Evolutionary conservation across 192 early-diverging fungal genomes (phyloP), one percentile per base, ranked within the genome.

Genomic region (Allomyces javanicus): DNA sequence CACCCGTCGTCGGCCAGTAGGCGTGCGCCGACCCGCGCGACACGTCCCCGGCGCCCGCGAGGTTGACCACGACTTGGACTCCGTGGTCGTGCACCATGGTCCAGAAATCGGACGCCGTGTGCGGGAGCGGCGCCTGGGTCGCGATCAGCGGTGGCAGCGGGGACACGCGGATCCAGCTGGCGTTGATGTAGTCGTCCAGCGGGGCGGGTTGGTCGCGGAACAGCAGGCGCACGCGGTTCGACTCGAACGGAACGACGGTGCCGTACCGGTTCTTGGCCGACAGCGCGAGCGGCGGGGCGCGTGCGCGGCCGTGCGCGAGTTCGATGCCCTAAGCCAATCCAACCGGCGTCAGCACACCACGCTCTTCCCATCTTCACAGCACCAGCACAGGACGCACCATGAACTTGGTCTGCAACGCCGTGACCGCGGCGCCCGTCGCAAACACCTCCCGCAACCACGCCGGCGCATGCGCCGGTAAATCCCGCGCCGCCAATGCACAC

Each of bases 231-330:
- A 83, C 76, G 19, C 81, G 69, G 66, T 61, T 73, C 14, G 65
- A 23, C 63, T 81, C 79, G 68, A 71, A 83, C 22, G 81, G 81
- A 14, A 78, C 44, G 33, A 83, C 79, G 64, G 81, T 77, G 58
- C 33, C 64, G 64, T 83, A 83, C 17, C 81, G 66, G 68, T 77
- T 78, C 50, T 58, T 58, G 17, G 50, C 12, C 1, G 50, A 40
- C 0, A 40, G 33, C 5, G 33, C 33, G 33, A 40, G 33, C 9
- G 33, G 1, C 50, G 21, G 17, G 17, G 21, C 12, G 50, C 21
- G 12, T 3, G 21, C 21, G 17, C 17, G 50, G 50, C 17, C 50
- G 50, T 14, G 50, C 0, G 50, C 21, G 12, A 21, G 17, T 14
- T n/a, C 21, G 17, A 58, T 14, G 2, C 21, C 21, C 17, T 40